Conservation (phyloP, 2,329 filamentous ascomycete species). For the Colletotrichum zoysiae region DNA sequence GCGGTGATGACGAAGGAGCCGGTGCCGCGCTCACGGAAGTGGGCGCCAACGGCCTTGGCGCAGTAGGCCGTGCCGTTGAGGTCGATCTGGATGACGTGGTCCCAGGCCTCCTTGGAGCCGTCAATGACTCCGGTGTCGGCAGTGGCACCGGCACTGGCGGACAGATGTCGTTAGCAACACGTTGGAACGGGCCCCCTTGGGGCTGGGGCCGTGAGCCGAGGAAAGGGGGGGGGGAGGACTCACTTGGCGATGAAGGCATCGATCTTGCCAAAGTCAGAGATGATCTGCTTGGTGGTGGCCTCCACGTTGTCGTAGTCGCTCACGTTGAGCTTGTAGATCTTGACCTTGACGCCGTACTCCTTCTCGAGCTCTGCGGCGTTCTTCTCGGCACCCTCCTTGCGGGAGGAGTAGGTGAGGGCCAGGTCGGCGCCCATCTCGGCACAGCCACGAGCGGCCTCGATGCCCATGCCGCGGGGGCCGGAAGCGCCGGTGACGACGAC, state of each 20-base stretch:
- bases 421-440: slow-evolving; percentile 79
- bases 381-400: slow-evolving; percentile 75
- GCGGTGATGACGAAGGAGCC: slow-evolving; percentile 78
- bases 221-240: slow-evolving; percentile 50
- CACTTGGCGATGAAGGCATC: slow-evolving; percentile 83
- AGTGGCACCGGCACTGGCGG: slow-evolving; percentile 71
- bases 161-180: slow-evolving; percentile 15
- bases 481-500: slow-evolving; percentile 78
- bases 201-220: too few relatives aligned
- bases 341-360: slow-evolving; percentile 76
- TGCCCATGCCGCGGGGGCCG: slow-evolving; percentile 77
- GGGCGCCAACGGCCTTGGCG: slow-evolving; percentile 71
- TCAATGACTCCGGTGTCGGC: slow-evolving; percentile 77
- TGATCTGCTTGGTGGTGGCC: slow-evolving; percentile 70
- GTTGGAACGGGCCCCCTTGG: background rate
- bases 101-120: slow-evolving; percentile 75
- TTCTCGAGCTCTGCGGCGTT: slow-evolving; percentile 74
- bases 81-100: slow-evolving; percentile 72
- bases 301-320: slow-evolving; percentile 65
- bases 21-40: slow-evolving; percentile 73
- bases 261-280: slow-evolving; percentile 79
- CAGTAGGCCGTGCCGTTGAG: slow-evolving; percentile 79
- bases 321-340: slow-evolving; percentile 72
- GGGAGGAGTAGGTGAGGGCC: slow-evolving; percentile 79
- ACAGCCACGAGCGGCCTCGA: slow-evolving; percentile 75